Conservation (phyloP, 495 filamentous ascomycete species). For the Neurospora africana region DNA sequence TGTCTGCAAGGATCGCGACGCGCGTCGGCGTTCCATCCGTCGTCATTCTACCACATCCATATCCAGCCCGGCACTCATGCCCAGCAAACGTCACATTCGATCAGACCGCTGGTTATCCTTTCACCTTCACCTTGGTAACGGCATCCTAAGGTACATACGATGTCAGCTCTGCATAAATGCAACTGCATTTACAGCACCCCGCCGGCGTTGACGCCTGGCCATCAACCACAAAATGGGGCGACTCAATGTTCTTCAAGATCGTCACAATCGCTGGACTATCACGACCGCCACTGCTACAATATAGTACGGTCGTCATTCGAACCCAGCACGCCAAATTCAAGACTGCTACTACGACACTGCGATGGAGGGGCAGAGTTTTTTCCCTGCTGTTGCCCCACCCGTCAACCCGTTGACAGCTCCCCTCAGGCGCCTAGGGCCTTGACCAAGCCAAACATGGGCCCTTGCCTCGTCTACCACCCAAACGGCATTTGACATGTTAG, state of each 20-base stretch:
- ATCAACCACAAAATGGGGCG: background rate
- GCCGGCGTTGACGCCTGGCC: background rate
- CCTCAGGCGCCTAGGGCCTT: background rate
- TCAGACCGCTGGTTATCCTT: background rate
- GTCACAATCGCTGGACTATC: background rate
- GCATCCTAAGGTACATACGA: background rate
- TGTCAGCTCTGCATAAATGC: background rate
- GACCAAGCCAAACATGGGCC: background rate
- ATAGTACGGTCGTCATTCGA: background rate
- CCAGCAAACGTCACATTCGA: background rate
- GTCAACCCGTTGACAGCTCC: background rate
- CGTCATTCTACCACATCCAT: background rate
- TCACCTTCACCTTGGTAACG: background rate
- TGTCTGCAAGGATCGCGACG: background rate
- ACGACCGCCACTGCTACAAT: background rate
- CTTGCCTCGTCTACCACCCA: background rate
- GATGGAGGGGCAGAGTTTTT: background rate
- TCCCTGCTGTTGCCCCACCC: background rate
- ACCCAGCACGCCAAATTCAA: background rate
- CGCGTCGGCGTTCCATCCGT: background rate
- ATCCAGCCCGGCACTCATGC: background rate
- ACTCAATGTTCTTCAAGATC: background rate
- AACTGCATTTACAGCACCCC: background rate
- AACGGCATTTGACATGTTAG: background rate
- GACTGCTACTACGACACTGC: background rate